Conservation (phyloP, 2,329 filamentous ascomycete species). For the Periconia sp. region DNA sequence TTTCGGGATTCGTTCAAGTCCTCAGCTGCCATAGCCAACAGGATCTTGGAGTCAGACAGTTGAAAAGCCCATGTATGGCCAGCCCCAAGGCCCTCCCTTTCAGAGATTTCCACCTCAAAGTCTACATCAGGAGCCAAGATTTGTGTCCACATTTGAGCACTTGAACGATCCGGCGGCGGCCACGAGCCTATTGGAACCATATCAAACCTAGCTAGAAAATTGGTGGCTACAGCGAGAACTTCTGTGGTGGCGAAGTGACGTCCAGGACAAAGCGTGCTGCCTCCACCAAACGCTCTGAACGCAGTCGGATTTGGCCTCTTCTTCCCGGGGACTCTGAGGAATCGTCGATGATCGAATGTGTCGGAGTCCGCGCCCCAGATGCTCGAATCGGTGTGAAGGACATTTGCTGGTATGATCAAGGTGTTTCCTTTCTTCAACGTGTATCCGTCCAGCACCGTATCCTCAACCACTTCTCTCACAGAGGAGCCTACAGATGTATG, state of each 20-base stretch:
- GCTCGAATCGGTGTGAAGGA: conserved; percentile 28
- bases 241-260: conserved; percentile 40
- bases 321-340: conserved; percentile 10
- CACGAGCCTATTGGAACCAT: conserved; percentile 14
- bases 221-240: conserved; percentile 31
- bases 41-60: conserved; percentile 9
- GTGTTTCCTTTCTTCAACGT: conserved; percentile 40
- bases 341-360: conserved; percentile 39
- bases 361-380: conserved; percentile 35
- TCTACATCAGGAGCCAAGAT: conserved; percentile 16
- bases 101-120: conserved; percentile 13
- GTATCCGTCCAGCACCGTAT: conserved; percentile 35
- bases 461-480: conserved; percentile 37
- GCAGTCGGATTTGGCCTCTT: conserved; percentile 16
- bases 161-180: conserved; percentile 6
- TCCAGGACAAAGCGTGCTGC: conserved; percentile 34
- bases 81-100: not conserved
- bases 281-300: conserved; percentile 37
- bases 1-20: no score
- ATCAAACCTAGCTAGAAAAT: conserved; percentile 31
- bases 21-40: conserved; percentile 10
- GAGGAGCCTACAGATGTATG: conserved; percentile 37
- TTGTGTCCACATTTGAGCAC: conserved; percentile 15
- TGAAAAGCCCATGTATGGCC: conserved; percentile 6
- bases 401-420: conserved; percentile 33